Evolutionary conservation across 129 eudicot genomes (phyloP).

Genomic region (Flaveria brownii): DNA sequence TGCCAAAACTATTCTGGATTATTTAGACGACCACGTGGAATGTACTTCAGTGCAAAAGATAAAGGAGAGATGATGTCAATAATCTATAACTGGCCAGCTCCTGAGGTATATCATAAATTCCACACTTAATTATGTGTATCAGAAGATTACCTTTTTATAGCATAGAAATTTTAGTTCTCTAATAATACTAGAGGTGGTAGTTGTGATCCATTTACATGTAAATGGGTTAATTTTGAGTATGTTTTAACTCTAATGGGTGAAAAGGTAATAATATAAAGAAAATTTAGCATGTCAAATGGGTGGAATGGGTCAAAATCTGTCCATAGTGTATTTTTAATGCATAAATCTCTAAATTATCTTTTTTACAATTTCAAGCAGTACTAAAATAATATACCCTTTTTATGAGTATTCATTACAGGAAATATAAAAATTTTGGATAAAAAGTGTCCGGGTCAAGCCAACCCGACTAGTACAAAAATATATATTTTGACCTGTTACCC

Average conservation of each 20-base stretch:
- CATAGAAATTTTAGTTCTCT: background rate
- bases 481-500: background rate
- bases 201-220: background rate
- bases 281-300: background rate
- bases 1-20: conserved; percentile 19
- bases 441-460: background rate
- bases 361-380: background rate
- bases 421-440: background rate
- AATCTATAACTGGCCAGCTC: conserved; percentile 20
- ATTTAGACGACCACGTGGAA: conserved; percentile 20
- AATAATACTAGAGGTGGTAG: too few relatives aligned
- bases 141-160: background rate
- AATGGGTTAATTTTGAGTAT: background rate
- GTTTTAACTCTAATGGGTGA: background rate
- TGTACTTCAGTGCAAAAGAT: conserved; percentile 19
- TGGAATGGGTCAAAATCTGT: background rate
- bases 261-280: background rate
- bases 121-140: background rate
- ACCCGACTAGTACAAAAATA: background rate
- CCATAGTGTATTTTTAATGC: background rate
- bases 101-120: conserved; percentile 5
- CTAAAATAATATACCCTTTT: too few relatives aligned
- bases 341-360: background rate
- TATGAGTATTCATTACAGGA: background rate
- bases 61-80: conserved; percentile 20